These are phyloP conservation scores for Carallia brachiata DNA, from an alignment of 345 rosid species.

Conservation along the genomic window DNA sequence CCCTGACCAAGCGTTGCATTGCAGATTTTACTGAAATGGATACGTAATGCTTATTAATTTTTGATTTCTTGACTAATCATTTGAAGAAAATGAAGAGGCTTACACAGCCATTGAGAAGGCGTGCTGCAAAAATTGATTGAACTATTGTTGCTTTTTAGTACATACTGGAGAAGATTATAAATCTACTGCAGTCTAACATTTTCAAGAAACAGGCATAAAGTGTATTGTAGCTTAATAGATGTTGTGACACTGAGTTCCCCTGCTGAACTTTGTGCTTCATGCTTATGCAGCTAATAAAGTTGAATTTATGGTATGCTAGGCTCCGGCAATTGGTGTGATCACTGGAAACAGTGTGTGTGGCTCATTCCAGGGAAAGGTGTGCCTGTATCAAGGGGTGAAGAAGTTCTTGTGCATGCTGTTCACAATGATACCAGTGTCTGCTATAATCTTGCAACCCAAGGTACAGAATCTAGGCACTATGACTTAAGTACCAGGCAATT, in stretches of 20 bases:
- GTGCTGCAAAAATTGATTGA: background rate
- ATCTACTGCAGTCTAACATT: background rate
- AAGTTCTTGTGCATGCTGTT: conserved; percentile 53
- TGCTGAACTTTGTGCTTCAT: background rate
- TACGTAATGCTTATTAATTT: too few relatives aligned
- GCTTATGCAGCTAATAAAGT: conserved; percentile 8
- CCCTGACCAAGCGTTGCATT: too few relatives aligned
- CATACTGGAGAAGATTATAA: background rate
- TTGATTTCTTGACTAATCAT: background rate
- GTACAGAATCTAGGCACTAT: conserved; percentile 27
- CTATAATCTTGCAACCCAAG: conserved; percentile 48
- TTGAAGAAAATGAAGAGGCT: background rate
- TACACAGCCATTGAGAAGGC: background rate
- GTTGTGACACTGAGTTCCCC: background rate
- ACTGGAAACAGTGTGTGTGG: conserved; percentile 99
- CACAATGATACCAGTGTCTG: conserved; percentile 62
- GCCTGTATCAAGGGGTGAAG: conserved; percentile 51
- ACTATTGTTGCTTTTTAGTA: background rate
- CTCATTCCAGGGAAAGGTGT: conserved; percentile 58
- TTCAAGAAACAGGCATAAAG: background rate
- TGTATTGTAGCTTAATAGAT: background rate
- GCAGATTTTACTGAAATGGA: too few relatives aligned
- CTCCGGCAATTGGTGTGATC: conserved; percentile 80
- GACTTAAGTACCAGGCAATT: conserved; percentile 35
- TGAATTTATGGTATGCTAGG: conserved; percentile 46